Evolutionary conservation across 2,329 filamentous ascomycete species (phyloP), one percentile per base, ranked within the genome.

Genomic region (Aspergillus pseudoviridinutans): DNA sequence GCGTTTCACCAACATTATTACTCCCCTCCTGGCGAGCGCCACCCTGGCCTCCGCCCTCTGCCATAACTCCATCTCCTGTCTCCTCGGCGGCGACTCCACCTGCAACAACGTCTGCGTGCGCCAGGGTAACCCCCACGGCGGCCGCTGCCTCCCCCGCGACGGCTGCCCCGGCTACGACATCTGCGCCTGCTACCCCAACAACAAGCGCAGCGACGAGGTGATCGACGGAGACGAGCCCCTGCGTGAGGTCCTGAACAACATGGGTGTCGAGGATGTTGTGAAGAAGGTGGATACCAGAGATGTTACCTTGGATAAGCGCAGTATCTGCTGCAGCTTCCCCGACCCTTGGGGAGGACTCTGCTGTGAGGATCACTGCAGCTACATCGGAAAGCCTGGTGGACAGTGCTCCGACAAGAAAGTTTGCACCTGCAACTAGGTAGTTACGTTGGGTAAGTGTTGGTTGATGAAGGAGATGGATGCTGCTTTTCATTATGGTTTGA

Each of bases 71-170:
- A 41, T 54, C 53, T 50, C 53, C 3, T 54, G 53, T 22, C 2
- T 8, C 10, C 4, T 50, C 9, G 53, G 53, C 12, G 53, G 53
- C 24, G 12, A 35, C 32, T n/a, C n/a, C 12, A 17, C 6, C 22
- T 54, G 53, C 53, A 54, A 42, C 44, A 54, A 50, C 2, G 46
- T 50, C n/a, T 54, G 53, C 49, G 53, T 50, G 12, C 46, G 53
- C n/a, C 28, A 54, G 29, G 53, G 53, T 14, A 54, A 54, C 44
- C 44, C 44, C 20, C 41, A 42, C 1, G 53, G 53, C 24, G 53
- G 53, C 20, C 53, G 53, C 28, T 54, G 53, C 29, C 53, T 54
- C 25, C 53, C 53, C 10, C 53, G 53, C 17, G 53, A 54, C 24
- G 53, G 53, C 53, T 54, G 53, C 46, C 53, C 53, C 9, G 53